Base-by-base conservation (phyloP, 2,329 filamentous ascomycete species). In the Hymenoscyphus occultus region DNA sequence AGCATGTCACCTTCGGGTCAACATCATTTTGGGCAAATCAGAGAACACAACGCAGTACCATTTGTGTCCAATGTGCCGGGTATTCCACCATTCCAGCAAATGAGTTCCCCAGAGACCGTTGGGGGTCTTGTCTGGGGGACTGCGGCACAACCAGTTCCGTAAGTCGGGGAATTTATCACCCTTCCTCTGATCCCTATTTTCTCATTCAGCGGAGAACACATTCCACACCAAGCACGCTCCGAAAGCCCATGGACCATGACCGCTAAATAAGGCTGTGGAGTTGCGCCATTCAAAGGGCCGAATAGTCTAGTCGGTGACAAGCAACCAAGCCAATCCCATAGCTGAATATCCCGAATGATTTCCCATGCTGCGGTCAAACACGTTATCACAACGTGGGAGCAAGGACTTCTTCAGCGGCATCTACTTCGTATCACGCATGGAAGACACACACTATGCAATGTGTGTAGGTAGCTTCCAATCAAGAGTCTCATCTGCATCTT, bases 351-450 rank as follows among this genome's bases (percentile, higher is more conserved):
- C 48, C 19, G 10, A 22, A 51, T 22, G 45, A 28, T 51, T 54
- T 31, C 60, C 32, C 22, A 31, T 62, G 60, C 60, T 62, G 60
- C 60, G 51, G 60, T 57, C 35, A 57, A 62, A 28, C 60, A 56
- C 48, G 51, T 56, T 62, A n/a, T 28, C 6, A 45, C 19, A 62
- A 62, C 60, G 60, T 62, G 60, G 60, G 13, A 56, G 32, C 60
- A 48, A 19, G 28, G 60, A 13, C 16, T 28, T 51, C n/a, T 22
- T 48, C 45, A n/a, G 40, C 59, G 31, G n/a, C 16, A 39, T 28
- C 28, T 28, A 28, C 28, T 28, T 28, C 16, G 39, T 14, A 7
- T 13, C 56, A 59, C 56, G 39, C 39, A 19, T 22, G 31, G 7
- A 14, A 39, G 16, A 16, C 56, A 39, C 56, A 10, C 39, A 54